Percentiles rank a stretch among this genome's conserved stretches.
Conservation (phyloP, 148 eudicot species). For the Chenopodium quinoa region DNA sequence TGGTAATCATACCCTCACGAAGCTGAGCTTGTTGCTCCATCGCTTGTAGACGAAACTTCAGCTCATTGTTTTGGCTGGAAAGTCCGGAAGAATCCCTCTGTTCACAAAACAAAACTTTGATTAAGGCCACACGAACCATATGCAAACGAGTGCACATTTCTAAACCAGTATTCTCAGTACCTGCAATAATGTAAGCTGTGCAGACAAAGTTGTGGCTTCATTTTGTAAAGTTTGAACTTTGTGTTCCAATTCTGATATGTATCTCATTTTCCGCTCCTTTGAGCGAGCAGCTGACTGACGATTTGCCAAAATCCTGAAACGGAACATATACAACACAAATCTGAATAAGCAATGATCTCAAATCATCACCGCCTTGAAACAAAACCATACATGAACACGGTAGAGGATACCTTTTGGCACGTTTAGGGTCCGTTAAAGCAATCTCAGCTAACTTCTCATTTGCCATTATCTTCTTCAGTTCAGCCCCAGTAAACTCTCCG, state of each 20-base stretch:
- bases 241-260: conserved; percentile 90
- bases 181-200: conserved; percentile 89
- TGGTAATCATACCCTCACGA: conserved; percentile 69
- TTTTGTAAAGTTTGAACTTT: conserved; percentile 93
- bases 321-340: not conserved
- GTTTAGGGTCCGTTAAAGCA: conserved; percentile 81
- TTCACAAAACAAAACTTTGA: conserved; percentile 6
- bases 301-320: conserved; percentile 78
- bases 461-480: conserved; percentile 89
- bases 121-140: not conserved
- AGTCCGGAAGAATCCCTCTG: conserved; percentile 90
- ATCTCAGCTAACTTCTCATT: conserved; percentile 92
- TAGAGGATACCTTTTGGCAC: conserved; percentile 73
- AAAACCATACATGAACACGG: not conserved
- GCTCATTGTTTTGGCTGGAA: conserved; percentile 72
- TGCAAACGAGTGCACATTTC: not conserved
- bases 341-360: not conserved
- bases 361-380: too few species aligned
- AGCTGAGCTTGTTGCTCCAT: conserved; percentile 98
- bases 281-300: conserved; percentile 99
- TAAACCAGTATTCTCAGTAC: conserved; percentile 27
- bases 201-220: conserved; percentile 95
- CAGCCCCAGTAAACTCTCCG: conserved; percentile 86
- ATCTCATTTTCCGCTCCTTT: conserved; percentile 86
- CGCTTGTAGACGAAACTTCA: conserved; percentile 92